Evolutionary conservation across 164 flowering plant species (phyloP), one percentile per base, ranked within the genome.

Genomic region (Tinospora cordifolia): DNA sequence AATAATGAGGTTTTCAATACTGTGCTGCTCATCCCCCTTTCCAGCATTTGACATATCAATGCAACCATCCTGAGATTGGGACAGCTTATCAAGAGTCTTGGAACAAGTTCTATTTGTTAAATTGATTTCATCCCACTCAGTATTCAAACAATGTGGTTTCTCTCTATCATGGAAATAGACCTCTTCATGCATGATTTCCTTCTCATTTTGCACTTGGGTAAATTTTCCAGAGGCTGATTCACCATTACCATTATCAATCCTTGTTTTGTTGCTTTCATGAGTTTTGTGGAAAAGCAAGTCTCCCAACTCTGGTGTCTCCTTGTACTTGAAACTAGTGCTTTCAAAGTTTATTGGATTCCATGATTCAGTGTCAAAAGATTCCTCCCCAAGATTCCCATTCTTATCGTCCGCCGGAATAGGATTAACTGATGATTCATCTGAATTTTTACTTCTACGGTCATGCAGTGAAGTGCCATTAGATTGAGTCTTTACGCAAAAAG

Each of bases 1-100:
- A 63, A 88, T 82, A 58, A 88, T 72, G 65, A 71, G 71, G 40
- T 47, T 74, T 69, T 75, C 76, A 34, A 59, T 39, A 65, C 65
- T 39, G 63, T 44, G 64, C 39, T 41, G 24, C 68, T 40, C 72
- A 40, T 75, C 72, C 26, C n/a, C 76, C 69, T 67, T 65, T 65
- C 13, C 66, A 57, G 54, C 68, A 54, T 62, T 46, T 21, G 30
- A 5, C 19, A 49, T 9, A 17, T 46, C 24, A 24, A 36, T 58
- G 27, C 14, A 60, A 8, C 59, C 69, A 21, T 54, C 72, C 41
- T 26, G 57, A 25, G 46, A 39, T 46, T 34, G 13, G 13, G 4
- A 27, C 19, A 30, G 51, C 44, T 63, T 44, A 47, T 60, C 41
- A n/a, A 19, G 63, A 17, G 26, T 39, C 22, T 36, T 67, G 39